These are phyloP conservation scores for Diaporthe batatas DNA, from an alignment of 2,329 filamentous ascomycete genomes.

Conservation along the genomic window DNA sequence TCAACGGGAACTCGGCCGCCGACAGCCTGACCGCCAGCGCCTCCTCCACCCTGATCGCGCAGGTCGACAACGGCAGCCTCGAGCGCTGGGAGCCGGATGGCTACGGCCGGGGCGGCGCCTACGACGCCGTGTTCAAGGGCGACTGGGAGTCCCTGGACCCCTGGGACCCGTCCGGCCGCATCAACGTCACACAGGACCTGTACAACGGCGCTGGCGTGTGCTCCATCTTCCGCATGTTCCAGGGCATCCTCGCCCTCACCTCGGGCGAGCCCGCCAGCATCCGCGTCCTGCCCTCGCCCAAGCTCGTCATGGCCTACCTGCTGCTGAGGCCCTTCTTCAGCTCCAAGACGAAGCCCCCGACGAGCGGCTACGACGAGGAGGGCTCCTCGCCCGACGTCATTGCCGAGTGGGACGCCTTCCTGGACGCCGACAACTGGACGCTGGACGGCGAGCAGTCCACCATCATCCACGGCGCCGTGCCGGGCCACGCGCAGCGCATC, in stretches of 20 bases:
- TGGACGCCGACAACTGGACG: conserved; percentile 60
- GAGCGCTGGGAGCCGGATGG: conserved; percentile 80
- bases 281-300: conserved; percentile 61
- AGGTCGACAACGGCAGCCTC: conserved; percentile 78
- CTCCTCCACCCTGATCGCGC: conserved; percentile 69
- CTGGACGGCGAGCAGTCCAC: conserved; percentile 65
- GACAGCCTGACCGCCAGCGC: conserved; percentile 47
- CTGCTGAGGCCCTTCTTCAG: conserved; percentile 67
- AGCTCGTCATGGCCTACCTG: conserved; percentile 62
- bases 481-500: conserved; percentile 69
- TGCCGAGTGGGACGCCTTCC: conserved; percentile 63
- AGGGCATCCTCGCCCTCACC: conserved; percentile 67
- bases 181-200: conserved; percentile 66
- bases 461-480: conserved; percentile 70
- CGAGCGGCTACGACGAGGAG: conserved; percentile 45
- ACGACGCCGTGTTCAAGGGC: conserved; percentile 66
- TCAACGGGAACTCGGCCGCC: conserved; percentile 50
- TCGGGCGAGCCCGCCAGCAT: conserved; percentile 64
- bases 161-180: conserved; percentile 67
- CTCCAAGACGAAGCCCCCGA: conserved; percentile 58
- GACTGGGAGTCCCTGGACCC: conserved; percentile 69
- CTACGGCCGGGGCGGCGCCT: conserved; percentile 71
- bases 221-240: conserved; percentile 71
- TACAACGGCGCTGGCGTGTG: conserved; percentile 71
- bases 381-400: conserved; percentile 50